phyloP scores from a whole-genome alignment of 495 filamentous ascomycete species.

The Penicillium flavigenum region DNA sequence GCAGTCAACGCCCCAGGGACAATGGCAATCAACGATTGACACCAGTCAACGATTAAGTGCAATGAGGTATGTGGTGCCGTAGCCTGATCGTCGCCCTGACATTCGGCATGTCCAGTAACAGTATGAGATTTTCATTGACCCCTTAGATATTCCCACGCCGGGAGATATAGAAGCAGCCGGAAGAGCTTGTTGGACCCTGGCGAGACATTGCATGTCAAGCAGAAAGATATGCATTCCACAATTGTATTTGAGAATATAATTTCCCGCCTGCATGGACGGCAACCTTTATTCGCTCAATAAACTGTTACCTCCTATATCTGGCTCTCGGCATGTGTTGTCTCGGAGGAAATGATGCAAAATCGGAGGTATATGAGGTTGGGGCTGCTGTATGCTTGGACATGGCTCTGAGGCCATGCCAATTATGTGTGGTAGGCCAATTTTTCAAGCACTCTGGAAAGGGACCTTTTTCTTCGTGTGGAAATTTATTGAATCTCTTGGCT shows the following conservation, averaged over 20 bases:
- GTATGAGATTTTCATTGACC: conserved; percentile 22
- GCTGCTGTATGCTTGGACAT: neutral
- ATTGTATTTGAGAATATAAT: conserved; percentile 16
- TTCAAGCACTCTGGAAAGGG: neutral
- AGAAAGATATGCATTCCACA: conserved; percentile 19
- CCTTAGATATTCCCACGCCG: conserved; percentile 13
- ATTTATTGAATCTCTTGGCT: neutral
- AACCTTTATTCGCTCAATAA: conserved; percentile 3
- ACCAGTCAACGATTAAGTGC: neutral
- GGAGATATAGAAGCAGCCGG: conserved; percentile 9
- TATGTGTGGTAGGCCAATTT: conserved; percentile 3
- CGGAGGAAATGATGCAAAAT: neutral
- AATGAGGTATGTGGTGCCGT: conserved; percentile 30
- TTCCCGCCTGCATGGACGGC: conserved; percentile 8
- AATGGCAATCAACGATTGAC: conserved; percentile 5
- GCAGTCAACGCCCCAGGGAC: neutral
- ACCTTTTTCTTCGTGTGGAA: neutral
- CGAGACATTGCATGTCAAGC: conserved; percentile 1
- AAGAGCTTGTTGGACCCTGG: conserved; percentile 14
- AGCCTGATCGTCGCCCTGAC: conserved; percentile 20
- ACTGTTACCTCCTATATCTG: neutral
- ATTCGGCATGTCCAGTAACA: conserved; percentile 18
- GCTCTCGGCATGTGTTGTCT: neutral
- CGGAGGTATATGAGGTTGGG: conserved; percentile 1
- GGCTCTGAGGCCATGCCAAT: neutral